These are phyloP conservation scores for Cercospora janseana DNA, from an alignment of 2,329 filamentous ascomycete species.

Conservation along the genomic window DNA sequence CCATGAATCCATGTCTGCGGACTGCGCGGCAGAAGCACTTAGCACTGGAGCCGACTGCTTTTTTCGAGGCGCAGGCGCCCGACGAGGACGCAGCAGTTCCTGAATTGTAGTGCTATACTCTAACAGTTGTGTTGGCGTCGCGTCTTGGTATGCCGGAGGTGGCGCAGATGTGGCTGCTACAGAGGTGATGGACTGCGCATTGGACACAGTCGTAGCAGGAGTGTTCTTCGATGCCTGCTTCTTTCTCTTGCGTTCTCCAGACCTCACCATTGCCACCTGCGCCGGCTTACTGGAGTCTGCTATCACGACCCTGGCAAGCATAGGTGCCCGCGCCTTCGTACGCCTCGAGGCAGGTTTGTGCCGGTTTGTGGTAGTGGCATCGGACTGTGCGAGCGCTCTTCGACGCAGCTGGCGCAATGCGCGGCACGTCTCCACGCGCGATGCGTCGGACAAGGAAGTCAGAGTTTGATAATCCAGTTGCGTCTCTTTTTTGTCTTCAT, in stretches of 20 bases:
- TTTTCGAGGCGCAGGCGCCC: slow-evolving; percentile 28
- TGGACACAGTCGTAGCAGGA: background rate
- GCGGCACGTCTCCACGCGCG: slow-evolving; percentile 46
- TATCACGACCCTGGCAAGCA: slow-evolving; percentile 34
- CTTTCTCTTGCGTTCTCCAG: slow-evolving; percentile 27
- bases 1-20: background rate
- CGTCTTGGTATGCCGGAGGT: background rate
- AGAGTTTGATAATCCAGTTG: slow-evolving; percentile 46
- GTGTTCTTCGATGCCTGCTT: slow-evolving; percentile 1
- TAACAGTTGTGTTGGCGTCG: background rate
- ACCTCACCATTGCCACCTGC: slow-evolving; percentile 32
- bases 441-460: slow-evolving; percentile 47
- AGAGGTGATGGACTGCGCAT: slow-evolving; percentile 14
- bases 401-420: slow-evolving; percentile 43
- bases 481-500: slow-evolving; percentile 36
- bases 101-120: background rate
- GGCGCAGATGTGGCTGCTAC: slow-evolving; percentile 7
- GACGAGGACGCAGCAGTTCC: background rate
- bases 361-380: background rate
- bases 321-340: slow-evolving; percentile 24
- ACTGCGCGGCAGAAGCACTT: background rate
- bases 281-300: slow-evolving; percentile 31
- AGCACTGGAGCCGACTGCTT: background rate
- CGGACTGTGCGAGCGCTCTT: slow-evolving; percentile 17
- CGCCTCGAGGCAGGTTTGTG: slow-evolving; percentile 14